Conservation (phyloP, 2,329 filamentous ascomycete genomes). For the Parafenestella ontariensis region DNA sequence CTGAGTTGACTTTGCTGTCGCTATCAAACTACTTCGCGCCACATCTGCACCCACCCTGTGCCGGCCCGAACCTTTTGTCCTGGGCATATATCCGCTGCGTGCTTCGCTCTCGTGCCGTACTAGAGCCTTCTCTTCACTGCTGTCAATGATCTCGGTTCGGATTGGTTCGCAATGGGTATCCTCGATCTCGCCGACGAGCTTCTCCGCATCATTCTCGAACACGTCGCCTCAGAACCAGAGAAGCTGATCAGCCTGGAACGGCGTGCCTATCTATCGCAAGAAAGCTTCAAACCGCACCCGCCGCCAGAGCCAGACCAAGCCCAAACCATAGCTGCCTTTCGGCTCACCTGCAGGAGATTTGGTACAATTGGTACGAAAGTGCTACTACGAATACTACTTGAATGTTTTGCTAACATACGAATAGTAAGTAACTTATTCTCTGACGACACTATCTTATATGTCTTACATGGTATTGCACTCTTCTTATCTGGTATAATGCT, state of each 20-base stretch:
- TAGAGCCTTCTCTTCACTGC: conserved; percentile 16
- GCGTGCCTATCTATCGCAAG: conserved; percentile 59
- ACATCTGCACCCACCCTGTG: conserved; percentile 29
- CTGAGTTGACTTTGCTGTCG: conserved; percentile 28
- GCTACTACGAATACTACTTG: too few species aligned
- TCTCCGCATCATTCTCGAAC: conserved; percentile 58
- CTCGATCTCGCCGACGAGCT: conserved; percentile 58
- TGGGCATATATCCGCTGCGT: conserved; percentile 29
- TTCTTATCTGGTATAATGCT: too few species aligned
- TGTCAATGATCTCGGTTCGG: conserved; percentile 40
- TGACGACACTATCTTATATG: too few species aligned
- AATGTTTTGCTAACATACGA: too few species aligned
- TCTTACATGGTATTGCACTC: too few species aligned
- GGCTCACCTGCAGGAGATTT: conserved; percentile 48
- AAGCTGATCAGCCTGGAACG: conserved; percentile 59
- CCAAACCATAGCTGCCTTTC: conserved; percentile 55
- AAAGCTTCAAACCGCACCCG: conserved; percentile 57
- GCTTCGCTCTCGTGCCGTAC: conserved; percentile 18
- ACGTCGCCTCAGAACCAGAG: conserved; percentile 60
- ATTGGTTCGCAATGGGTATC: conserved; percentile 43
- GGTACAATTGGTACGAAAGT: too few species aligned
- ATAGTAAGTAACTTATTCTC: too few species aligned
- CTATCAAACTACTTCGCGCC: conserved; percentile 34
- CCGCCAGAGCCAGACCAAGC: conserved; percentile 52
- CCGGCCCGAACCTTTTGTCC: conserved; percentile 30